phyloP scores from a whole-genome alignment of 345 rosid species.

The Angophora floribunda region DNA sequence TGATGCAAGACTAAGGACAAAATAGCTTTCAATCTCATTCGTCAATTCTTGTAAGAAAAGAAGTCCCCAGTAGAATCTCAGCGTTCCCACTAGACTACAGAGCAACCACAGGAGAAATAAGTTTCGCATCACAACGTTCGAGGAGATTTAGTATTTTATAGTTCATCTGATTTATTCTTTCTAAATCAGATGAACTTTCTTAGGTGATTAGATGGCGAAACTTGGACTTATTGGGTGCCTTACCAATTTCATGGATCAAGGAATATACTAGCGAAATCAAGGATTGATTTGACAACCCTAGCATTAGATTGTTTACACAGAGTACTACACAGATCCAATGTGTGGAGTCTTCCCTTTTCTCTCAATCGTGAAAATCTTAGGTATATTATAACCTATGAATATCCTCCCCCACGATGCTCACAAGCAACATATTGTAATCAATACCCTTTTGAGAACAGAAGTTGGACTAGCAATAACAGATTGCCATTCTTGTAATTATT shows the following conservation, averaged over 20 bases:
- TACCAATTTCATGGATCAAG: background rate
- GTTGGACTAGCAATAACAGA: background rate
- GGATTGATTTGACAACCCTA: background rate
- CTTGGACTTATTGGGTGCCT: background rate
- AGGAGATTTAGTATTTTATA: background rate
- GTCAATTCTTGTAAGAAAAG: background rate
- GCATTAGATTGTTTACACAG: background rate
- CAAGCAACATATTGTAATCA: background rate
- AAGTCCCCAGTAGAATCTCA: background rate
- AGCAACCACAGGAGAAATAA: background rate
- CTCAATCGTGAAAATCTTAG: background rate
- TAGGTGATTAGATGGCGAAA: background rate
- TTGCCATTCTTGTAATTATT: background rate
- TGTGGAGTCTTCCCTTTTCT: background rate
- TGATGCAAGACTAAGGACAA: background rate
- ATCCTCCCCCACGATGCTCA: background rate
- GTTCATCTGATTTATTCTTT: background rate
- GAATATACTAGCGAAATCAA: background rate
- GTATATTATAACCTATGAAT: background rate
- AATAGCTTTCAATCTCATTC: background rate
- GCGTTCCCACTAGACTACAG: background rate
- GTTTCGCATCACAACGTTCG: background rate
- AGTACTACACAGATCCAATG: background rate
- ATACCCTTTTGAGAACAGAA: background rate
- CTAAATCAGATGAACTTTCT: no score